Percentiles rank a stretch among this genome's conserved stretches.
These are phyloP conservation scores for Puccinia novopanici DNA, from an alignment of 1,284 basidiomycete species.

Conservation along the genomic window DNA sequence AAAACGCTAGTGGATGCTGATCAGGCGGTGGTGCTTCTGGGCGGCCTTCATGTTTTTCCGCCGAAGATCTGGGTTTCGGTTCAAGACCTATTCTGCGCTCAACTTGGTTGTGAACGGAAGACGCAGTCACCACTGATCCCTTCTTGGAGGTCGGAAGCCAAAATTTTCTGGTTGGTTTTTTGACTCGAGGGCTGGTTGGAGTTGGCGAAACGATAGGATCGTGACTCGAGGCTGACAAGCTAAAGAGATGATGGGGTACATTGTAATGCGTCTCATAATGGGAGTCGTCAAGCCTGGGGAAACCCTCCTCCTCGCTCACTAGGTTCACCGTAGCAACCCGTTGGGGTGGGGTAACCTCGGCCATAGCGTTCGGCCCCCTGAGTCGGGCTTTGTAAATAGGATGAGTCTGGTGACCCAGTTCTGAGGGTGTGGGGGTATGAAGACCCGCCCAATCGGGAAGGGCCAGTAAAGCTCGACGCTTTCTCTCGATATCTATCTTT, in stretches of 20 bases:
- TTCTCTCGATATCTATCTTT: conserved; percentile 18
- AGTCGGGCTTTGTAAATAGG: neutral
- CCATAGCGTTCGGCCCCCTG: neutral
- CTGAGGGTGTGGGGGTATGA: neutral
- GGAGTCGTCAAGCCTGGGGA: neutral
- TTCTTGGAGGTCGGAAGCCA: neutral
- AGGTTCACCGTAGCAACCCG: neutral
- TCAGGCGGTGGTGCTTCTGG: neutral
- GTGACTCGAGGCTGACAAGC: conserved; percentile 9
- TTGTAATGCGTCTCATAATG: neutral
- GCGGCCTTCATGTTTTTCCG: neutral
- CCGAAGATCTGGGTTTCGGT: neutral
- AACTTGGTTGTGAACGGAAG: neutral
- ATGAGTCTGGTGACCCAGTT: neutral
- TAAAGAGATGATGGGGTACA: neutral
- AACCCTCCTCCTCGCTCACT: neutral
- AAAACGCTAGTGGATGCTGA: neutral
- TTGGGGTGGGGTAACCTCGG: neutral
- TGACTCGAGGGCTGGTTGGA: conserved; percentile 28
- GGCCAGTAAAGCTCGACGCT: conserved; percentile 11
- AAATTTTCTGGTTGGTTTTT: neutral
- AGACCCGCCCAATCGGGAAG: conserved; percentile 26
- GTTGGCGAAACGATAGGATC: conserved; percentile 30
- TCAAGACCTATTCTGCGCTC: neutral
- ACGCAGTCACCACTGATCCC: neutral